Base-by-base conservation (phyloP, 2,329 filamentous ascomycete species). In the Fusarium pseudonygamai region DNA sequence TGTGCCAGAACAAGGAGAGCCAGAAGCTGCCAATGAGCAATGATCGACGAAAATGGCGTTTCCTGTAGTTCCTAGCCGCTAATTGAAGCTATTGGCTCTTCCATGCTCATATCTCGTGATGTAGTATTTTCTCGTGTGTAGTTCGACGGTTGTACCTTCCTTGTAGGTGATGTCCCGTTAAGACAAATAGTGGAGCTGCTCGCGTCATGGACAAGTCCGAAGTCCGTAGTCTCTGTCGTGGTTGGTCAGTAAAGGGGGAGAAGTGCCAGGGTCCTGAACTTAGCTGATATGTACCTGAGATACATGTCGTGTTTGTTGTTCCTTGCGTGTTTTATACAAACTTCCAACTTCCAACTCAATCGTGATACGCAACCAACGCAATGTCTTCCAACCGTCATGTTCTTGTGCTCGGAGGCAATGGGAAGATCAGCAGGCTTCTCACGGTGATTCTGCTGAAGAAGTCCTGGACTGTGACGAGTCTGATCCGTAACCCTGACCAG, bases 401-500 rank as follows among this genome's bases (percentile, higher is more conserved):
- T 60, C 88, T 94, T 63, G 82, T 95, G 63, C 88, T 95, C 58
- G 93, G 93, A 76, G 93, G 93, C 72, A 93, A 94, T 82, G 93
- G 93, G 81, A 93, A 93, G 81, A 84, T 95, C 58, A 88, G 92
- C 71, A 88, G 92, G 46, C 84, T 91, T 37, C 85, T 95, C 18
- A 95, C 93, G 11, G 91, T 91, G 3, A 86, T 93, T 61, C 88
- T 95, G 16, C 87, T 95, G 30, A 85, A 89, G 40, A 89, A 90
- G 72, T 88, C 88, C 49, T 94, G 92, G 91, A 88, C 88, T 67
- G 91, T 95, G 49, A 93, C 91, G 40, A 93, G 91, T 79, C 84
- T 95, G 67, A 90, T 95, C 79, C 91, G 93, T 72, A 89, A 90
- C 69, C 84, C 88, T 22, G 88, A 89, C 3, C 93, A 95, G 70